phyloP scores from a whole-genome alignment of 2,329 filamentous ascomycete species.

The Neocucurbitaria cava region DNA sequence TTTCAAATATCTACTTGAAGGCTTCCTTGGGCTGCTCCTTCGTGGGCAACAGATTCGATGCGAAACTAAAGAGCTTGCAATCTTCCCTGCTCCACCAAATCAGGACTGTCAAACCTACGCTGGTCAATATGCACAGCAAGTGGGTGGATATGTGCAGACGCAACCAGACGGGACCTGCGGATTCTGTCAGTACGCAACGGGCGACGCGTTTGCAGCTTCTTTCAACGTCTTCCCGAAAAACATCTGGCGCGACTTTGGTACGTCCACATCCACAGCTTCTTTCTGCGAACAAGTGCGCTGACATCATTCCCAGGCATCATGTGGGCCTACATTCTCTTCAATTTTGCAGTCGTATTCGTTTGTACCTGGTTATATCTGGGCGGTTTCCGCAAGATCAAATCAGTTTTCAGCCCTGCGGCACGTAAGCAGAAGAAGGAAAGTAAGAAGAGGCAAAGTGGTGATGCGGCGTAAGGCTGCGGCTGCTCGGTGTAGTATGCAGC shows the following conservation, averaged over 20 bases:
- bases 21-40: conserved; percentile 63
- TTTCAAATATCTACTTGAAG: conserved; percentile 71
- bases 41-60: conserved; percentile 65
- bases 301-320: conserved; percentile 24
- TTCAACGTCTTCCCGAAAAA: conserved; percentile 68
- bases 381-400: conserved; percentile 48
- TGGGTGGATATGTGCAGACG: conserved; percentile 67
- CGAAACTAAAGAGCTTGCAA: conserved; percentile 63
- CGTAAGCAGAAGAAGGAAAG: conserved; percentile 44
- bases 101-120: conserved; percentile 68
- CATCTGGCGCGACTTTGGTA: conserved; percentile 72
- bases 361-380: conserved; percentile 63
- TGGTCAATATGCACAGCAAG: conserved; percentile 57
- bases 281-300: conserved; percentile 5
- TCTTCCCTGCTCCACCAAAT: conserved; percentile 65
- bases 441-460: conserved; percentile 32
- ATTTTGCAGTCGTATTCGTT: conserved; percentile 62
- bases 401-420: conserved; percentile 40
- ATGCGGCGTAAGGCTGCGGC: conserved; percentile 23
- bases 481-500: conserved; percentile 13
- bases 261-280: conserved; percentile 49
- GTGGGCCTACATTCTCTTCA: conserved; percentile 67
- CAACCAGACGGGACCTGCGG: conserved; percentile 65
- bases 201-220: conserved; percentile 63
- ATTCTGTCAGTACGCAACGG: conserved; percentile 68